Base-by-base conservation (phyloP, 805 yeast genomes). In the Yamadazyma phyllophila region DNA sequence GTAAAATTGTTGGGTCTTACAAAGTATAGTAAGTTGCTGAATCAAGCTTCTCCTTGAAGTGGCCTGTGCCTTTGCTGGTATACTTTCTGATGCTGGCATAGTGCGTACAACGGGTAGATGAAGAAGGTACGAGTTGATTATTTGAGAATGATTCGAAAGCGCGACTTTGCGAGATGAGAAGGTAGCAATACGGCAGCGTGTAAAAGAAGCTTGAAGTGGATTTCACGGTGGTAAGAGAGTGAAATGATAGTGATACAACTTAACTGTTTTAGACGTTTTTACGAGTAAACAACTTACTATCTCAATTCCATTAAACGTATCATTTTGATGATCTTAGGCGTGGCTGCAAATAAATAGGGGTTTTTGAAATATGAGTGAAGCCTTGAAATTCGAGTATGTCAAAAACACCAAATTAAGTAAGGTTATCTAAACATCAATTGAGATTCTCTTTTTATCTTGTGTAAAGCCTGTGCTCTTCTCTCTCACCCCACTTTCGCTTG, bases 1-100 rank as follows among this genome's bases (percentile, higher is more conserved):
- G 54, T 80, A 80, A 58, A 84, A 82, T 59, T 83, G 88, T 7
- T 81, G 80, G 9, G 82, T 76, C 51, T 64, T 57, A 10, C 39
- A 26, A 9, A 44, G 38, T 2, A 15, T 14, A 5, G 24, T 16
- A 10, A 38, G 11, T 24, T 44, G 42, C 24, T 44, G 43, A 4
- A 7, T 11, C n/a, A 39, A 27, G 5, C 43, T 26, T 15, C 46
- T 13, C 11, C 38, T 38, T 11, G 26, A 29, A 20, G 24, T 20
- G 24, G 24, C 6, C 24, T 3, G 6, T 20, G 24, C 6, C 24
- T 20, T 20, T 20, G 24, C 6, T 20, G 29, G 31, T 40, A 13
- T 15, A 6, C 17, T 12, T 3, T 16, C 7, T n/a, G 40, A 13
- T 14, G 39, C 36, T 13, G 45, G 41, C 46, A 37, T 43, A 10